These are phyloP conservation scores for Heliamphora ciliata DNA, from an alignment of 179 eudicot genomes.

Conservation along the genomic window DNA sequence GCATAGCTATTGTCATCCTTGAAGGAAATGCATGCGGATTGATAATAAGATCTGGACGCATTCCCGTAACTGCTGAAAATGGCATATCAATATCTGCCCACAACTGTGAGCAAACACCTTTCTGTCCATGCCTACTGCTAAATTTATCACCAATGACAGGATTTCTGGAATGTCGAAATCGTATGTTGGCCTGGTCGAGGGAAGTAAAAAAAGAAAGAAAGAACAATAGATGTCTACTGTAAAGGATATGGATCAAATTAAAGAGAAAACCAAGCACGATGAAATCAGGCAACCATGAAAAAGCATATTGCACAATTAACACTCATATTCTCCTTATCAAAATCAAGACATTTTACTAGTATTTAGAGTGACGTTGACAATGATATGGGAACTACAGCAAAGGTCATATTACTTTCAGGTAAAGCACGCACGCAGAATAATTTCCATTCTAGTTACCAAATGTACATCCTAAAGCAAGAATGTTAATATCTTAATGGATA, in stretches of 20 bases:
- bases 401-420: background rate
- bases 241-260: background rate
- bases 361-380: background rate
- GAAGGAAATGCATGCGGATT: slow-evolving; percentile 99
- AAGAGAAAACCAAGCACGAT: background rate
- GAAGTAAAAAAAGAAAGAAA: background rate
- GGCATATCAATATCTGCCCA: slow-evolving; percentile 97
- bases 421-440: background rate
- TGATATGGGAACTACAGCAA: background rate
- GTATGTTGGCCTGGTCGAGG: slow-evolving; percentile 61
- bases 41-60: slow-evolving; percentile 95
- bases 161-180: slow-evolving; percentile 81
- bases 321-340: background rate
- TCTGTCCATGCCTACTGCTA: slow-evolving; percentile 97
- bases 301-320: background rate
- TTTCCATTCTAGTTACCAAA: background rate
- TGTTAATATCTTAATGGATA: background rate
- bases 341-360: background rate
- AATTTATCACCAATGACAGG: slow-evolving; percentile 95
- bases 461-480: background rate
- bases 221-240: background rate
- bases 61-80: slow-evolving; percentile 78
- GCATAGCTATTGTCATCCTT: slow-evolving; percentile 96
- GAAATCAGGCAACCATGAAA: background rate
- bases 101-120: slow-evolving; percentile 92